These are phyloP conservation scores for Vitis vinifera DNA, from an alignment of 164 flowering plant species.

Conservation along the genomic window DNA sequence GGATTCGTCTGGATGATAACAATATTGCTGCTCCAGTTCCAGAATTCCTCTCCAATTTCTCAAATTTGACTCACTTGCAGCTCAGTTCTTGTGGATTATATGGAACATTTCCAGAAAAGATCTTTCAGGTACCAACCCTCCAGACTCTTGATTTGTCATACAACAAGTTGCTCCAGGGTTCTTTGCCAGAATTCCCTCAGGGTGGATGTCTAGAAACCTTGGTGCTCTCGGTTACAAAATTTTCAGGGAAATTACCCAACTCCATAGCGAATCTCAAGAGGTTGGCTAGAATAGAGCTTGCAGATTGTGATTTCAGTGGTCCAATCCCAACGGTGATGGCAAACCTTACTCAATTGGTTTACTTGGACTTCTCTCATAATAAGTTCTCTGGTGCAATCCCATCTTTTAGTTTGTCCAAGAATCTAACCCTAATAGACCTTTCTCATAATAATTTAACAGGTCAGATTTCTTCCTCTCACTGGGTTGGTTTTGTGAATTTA, in stretches of 20 bases:
- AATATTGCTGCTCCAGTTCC: conserved; percentile 24
- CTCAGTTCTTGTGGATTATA: conserved; percentile 12
- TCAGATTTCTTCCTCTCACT: conserved; percentile 21
- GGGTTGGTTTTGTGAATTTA: conserved; percentile 25
- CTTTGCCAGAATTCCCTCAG: conserved; percentile 22
- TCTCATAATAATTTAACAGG: conserved; percentile 31
- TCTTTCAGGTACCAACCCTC: conserved; percentile 20
- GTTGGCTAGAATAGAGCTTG: conserved; percentile 30
- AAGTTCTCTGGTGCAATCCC: conserved; percentile 40
- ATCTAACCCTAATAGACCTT: conserved; percentile 29
- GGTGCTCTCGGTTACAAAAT: conserved; percentile 11
- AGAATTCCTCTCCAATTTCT: conserved; percentile 18
- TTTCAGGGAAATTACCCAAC: conserved; percentile 26
- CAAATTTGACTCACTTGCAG: conserved; percentile 18
- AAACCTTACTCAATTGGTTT: conserved; percentile 26
- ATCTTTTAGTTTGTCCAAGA: conserved; percentile 19
- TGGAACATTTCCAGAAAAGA: conserved; percentile 31
- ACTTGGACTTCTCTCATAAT: conserved; percentile 50
- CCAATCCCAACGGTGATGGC: conserved; percentile 32
- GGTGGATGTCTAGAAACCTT: conserved; percentile 16
- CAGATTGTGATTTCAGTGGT: conserved; percentile 34
- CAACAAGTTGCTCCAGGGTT: conserved; percentile 24
- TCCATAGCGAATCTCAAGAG: conserved; percentile 23
- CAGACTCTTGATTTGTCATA: conserved; percentile 24
- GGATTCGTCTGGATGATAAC: neutral